Evolutionary conservation across 164 flowering plant species (phyloP), one percentile per base, ranked within the genome.

Genomic region (Nelumbo lutea): DNA sequence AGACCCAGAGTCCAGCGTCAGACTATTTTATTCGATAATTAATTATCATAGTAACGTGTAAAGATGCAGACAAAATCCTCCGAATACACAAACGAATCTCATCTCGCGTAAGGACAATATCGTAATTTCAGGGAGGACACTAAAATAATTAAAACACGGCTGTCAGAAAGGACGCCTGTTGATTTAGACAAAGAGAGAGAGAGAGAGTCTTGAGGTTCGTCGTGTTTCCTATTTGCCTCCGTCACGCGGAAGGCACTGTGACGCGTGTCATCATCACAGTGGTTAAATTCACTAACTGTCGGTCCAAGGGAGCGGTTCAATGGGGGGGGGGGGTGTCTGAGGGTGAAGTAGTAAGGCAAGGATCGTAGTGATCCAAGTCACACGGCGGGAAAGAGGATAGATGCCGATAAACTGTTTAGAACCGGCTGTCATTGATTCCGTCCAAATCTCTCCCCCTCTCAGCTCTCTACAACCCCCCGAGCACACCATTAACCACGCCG

Each of bases 231-330:
- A 63, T 27, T 70, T 59, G 39, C 65, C 14, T 56, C 67, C 50
- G 46, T 65, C 68, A 73, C 79, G 78, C 75, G 78, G 70, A 67
- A 68, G 68, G 39, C 8, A 1, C 15, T 14, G 0, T 10, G 71
- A 70, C 72, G 13, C 79, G 76, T 73, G 80, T 63, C 70, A 44
- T 1, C 3, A 0, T 15, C 1, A 8, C 1, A 72, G 72, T 76
- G 75, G 70, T 41, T 45, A 1, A 1, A n/a, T 3, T 9, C 40
- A 45, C 42, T 56, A 71, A 67, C 77, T 72, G 75, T 67, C 69
- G 74, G 78, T 82, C 66, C 40, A 62, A 52, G 27, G 55, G 80
- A 81, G 61, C 85, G 75, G 61, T 82, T 82, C 85, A 75, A 43
- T 38, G 39, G 67, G 51, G 11, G 39, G 39, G n/a, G 27, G 9